Evolutionary conservation across 2,329 filamentous ascomycete genomes (phyloP), one percentile per base, ranked within the genome.

Genomic region (Nakataea oryzae): DNA sequence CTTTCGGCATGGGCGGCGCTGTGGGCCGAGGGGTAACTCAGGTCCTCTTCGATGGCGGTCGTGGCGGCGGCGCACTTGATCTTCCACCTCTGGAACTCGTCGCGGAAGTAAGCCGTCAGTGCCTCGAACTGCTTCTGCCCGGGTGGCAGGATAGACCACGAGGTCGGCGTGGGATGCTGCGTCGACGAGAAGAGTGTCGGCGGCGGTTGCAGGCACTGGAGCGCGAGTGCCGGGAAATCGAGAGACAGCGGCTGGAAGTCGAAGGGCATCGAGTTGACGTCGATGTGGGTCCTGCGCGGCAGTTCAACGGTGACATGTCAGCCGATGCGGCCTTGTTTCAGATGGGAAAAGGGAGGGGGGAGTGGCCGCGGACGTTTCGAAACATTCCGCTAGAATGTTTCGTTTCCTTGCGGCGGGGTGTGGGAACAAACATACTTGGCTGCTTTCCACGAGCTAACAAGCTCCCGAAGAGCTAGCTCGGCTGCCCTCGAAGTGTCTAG

Each of bases 171-270:
- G 1, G 91, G 80, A 69, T 96, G 88, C 32, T 92, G 91, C 8
- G 88, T 90, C 0, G 87, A 84, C 12, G 90, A 89, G 75, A 93
- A 93, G 8, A 97, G 79, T 0, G 91, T 95, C 4, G 90, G 87
- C 3, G 93, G 91, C 12, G 90, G 81, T 47, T 89, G 85, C 1
- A 97, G 84, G 66, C 93, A 88, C 65, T 89, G 90, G 13, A 97
- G 83, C 47, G 88, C 91, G 54, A 97, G 81, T 8, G 89, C 87
- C 8, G 93, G 91, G 69, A 96, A 97, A 64, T 91, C 91, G 71
- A 96, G 85, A 6, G 89, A 81, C 64, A 93, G 84, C 41, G 93
- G 89, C 67, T 97, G 90, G 75, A 96, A 96, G 66, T 93, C 89
- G 68, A 88, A 87, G 3, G 85, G 84, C 67, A 79, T 77, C 11